A percentile compares a stretch with the other conserved stretches of the same genome.
These are phyloP conservation scores for Thalassia testudinum DNA, from an alignment of 116 monocot species.

Conservation along the genomic window DNA sequence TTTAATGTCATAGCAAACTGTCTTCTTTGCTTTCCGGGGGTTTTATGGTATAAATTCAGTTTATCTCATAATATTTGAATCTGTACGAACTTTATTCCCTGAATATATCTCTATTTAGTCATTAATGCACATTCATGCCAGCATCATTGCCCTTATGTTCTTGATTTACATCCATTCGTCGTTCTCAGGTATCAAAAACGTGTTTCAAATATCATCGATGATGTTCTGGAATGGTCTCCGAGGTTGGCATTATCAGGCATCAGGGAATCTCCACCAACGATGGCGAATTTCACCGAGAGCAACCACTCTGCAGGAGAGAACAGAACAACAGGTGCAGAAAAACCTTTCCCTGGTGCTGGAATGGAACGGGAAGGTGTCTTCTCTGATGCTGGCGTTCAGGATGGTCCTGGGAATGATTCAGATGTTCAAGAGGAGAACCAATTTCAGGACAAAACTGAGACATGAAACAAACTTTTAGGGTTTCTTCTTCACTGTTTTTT, in stretches of 20 bases:
- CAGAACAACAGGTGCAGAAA: constrained; percentile 47
- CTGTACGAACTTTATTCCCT: no score
- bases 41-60: no score
- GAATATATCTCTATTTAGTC: no score
- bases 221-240: constrained; percentile 92
- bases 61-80: no score
- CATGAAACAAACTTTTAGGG: no score
- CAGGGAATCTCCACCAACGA: constrained; percentile 41
- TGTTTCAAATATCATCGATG: constrained; percentile 96
- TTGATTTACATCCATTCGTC: neutral
- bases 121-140: no score
- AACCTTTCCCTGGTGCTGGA: neutral
- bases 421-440: neutral
- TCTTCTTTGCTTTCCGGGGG: no score
- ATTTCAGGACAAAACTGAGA: no score
- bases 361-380: neutral
- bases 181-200: constrained; percentile 71
- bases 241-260: constrained; percentile 76
- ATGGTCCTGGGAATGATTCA: neutral
- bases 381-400: neutral
- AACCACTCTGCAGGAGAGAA: constrained; percentile 12
- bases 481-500: no score
- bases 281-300: constrained; percentile 31
- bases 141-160: no score
- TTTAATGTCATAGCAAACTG: no score